Base-by-base conservation (phyloP, 345 rosid genomes). In the Lumnitzera littorea region DNA sequence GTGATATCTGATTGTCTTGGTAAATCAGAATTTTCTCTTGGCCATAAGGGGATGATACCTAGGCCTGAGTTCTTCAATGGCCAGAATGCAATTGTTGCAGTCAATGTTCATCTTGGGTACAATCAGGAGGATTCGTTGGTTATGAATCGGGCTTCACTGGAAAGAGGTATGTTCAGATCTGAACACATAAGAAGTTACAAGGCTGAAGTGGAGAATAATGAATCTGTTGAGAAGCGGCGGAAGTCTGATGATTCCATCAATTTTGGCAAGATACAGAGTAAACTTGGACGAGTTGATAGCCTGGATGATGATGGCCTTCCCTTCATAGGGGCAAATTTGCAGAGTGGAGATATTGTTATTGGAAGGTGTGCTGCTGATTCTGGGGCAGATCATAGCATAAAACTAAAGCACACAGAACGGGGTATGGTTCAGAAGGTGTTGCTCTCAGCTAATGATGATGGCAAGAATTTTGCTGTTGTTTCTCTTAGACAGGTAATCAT, bases 121-220 rank as follows among this genome's bases (percentile, higher is more conserved):
- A 92, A 92, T 77, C 97, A 89, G 67, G 97, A 92, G 74, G 97
- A 89, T 60, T 84, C 97, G 51, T 73, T 89, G 67, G 98, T 87
- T 25, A 89, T 92, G 97, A 92, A 92, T 60, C 78, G 82, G 17
- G 96, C 98, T 57, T 89, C 98, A 24, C 48, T 89, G 65, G 90
- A 92, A 69, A 87, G 97, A 15, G 97, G 97, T 10, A 85, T 89
- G 96, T 92, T 92, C 58, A 83, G 95, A 9, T 64, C 98, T 16
- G 96, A 87, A 75, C 97, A 87, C 57, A 73, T 82, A 13, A 82
- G 96, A 74, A 89, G 97, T 70, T 92, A 85, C 70, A 92, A 89
- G 69, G 86, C 98, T 4, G 97, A 92, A 48, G 96, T 87, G 2
- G 96, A 89, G 49, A 87, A 83, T 64, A 80, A 80, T 23, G 98